A percentile compares a stretch with the other conserved stretches of the same genome.
Conservation (phyloP, 1,284 basidiomycete species). For the Tilletia indica region DNA sequence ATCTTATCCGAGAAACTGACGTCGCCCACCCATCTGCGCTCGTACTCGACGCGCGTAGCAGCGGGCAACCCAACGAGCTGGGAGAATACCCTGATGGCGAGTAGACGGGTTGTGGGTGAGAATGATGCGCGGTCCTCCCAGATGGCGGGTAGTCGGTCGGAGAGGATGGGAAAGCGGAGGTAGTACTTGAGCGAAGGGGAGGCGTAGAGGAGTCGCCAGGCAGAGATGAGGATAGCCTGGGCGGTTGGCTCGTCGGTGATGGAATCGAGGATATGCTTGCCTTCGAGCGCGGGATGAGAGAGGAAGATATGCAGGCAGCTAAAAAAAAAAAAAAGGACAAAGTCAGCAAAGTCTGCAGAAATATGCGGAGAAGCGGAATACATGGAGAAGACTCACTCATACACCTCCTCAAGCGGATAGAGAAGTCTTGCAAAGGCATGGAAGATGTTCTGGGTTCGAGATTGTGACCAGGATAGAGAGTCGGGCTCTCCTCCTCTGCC, state of each 20-base stretch:
- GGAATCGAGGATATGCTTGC: neutral
- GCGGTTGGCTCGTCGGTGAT: neutral
- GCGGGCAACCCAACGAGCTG: conserved; percentile 35
- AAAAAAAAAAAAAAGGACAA: conserved; percentile 28
- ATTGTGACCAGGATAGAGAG: conserved; percentile 15
- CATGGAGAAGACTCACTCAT: conserved; percentile 36
- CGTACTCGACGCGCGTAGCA: conserved; percentile 27
- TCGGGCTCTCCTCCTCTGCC: conserved; percentile 1
- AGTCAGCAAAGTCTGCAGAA: conserved; percentile 1
- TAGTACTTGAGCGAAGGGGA: conserved; percentile 20
- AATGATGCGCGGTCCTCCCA: conserved; percentile 18
- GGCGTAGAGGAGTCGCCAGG: conserved; percentile 27
- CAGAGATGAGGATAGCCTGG: conserved; percentile 26
- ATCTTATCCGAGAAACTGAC: conserved; percentile 13
- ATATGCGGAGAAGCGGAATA: neutral
- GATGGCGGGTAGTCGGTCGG: conserved; percentile 28
- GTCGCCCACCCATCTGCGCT: conserved; percentile 26
- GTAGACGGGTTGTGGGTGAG: conserved; percentile 29
- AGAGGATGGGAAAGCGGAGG: conserved; percentile 5
- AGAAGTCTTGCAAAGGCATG: conserved; percentile 41
- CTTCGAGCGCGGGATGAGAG: conserved; percentile 18
- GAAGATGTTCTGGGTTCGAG: conserved; percentile 30
- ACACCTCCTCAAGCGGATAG: conserved; percentile 41
- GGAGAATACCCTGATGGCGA: conserved; percentile 38
- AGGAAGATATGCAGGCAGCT: conserved; percentile 18